Evolutionary conservation across 2,329 filamentous ascomycete species (phyloP), one percentile per base, ranked within the genome.

Genomic region (Coniochaeta prunicola): DNA sequence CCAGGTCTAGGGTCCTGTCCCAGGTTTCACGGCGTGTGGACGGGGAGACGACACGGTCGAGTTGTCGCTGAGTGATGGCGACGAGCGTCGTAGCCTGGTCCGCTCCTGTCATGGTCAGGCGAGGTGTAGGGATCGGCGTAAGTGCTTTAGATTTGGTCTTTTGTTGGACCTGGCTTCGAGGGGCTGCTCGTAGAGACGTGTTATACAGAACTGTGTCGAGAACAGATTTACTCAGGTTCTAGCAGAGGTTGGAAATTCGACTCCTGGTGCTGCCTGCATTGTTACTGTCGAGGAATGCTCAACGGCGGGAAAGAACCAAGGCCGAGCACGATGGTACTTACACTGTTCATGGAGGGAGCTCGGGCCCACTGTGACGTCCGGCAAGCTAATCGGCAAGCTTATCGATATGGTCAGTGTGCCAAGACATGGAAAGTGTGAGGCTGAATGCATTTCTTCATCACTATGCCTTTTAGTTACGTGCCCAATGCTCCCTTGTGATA

Each of bases 1-100:
- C 84, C 66, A 90, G 88, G 5, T 74, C 69, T 36, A 77, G 75
- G 30, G 82, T 71, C 50, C 75, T 77, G 17, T 80, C 75, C 64
- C 85, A 79, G 45, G 83, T 77, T 59, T 78, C 76, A 62, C 84
- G 78, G 56, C 88, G 81, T 60, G 81, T 81, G 36, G 83, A 75
- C 0, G 87, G 86, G 50, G 84, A 81, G 48, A 91, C 76, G 65
- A 80, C 66, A 62, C 77, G 75, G 66, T 83, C 74, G 57, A 81
- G 64, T 58, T 77, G 76, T 59, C 71, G 73, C 60, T 76, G 76
- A 56, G 73, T 70, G 64, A 75, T 77, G 59, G 71, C 68, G 61
- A 74, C 66, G 28, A 77, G 63, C 56, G 70, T 70, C 19, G 69
- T 66, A 53, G 73, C 73, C 24, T 65, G 69, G 13, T 76, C 66